Conservation (phyloP, 129 eudicot genomes). For the Calendula officinalis region DNA sequence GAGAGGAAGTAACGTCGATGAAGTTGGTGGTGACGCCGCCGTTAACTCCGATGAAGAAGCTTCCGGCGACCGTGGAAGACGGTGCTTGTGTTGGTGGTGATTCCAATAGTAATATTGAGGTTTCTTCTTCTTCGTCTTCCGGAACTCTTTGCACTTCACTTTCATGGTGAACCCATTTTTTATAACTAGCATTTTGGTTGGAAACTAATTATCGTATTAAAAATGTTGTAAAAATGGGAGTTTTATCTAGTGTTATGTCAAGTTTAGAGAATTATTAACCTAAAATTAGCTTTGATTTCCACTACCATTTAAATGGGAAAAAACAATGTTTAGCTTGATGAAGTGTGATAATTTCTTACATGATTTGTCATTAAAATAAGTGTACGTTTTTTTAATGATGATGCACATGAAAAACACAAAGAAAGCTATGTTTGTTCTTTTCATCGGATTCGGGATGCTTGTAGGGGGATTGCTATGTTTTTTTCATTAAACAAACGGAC, state of each 20-base stretch:
- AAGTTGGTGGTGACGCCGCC: conserved; percentile 47
- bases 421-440: no score
- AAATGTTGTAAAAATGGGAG: neutral
- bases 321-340: no score
- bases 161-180: conserved; percentile 49
- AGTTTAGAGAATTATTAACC: conserved; percentile 1
- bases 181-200: neutral
- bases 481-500: no score
- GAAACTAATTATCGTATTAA: neutral
- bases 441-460: no score
- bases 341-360: no score
- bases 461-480: no score
- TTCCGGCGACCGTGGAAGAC: conserved; percentile 50
- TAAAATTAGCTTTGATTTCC: neutral
- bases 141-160: conserved; percentile 71
- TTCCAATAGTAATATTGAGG: conserved; percentile 42
- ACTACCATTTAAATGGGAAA: no score
- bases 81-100: conserved; percentile 42
- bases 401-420: no score
- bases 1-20: conserved; percentile 16
- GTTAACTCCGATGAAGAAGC: conserved; percentile 67
- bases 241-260: neutral
- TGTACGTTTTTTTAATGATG: no score
- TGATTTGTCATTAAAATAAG: no score
- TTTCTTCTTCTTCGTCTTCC: conserved; percentile 52